These are phyloP conservation scores for Anisodus acutangulus DNA, from an alignment of 257 asterid species.

Conservation along the genomic window DNA sequence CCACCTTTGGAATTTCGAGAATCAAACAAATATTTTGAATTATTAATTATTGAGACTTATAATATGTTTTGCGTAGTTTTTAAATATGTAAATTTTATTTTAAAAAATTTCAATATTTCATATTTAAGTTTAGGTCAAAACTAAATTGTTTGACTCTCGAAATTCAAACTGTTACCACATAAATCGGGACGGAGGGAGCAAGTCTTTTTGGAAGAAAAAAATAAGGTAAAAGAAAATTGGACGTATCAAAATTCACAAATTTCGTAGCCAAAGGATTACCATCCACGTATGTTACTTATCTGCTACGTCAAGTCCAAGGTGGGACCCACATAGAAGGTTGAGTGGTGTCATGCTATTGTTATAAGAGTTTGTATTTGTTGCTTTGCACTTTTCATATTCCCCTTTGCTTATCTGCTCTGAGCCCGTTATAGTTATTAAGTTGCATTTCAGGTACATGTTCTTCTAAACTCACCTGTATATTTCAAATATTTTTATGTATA, in stretches of 20 bases:
- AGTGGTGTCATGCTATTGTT: conserved; percentile 68
- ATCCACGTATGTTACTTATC: conserved; percentile 71
- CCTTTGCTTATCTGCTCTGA: conserved; percentile 19
- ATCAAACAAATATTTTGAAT: too few relatives aligned
- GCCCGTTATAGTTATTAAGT: neutral
- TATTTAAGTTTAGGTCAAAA: too few relatives aligned
- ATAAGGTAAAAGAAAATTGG: neutral
- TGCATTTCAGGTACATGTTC: conserved; percentile 11
- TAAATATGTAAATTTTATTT: too few relatives aligned
- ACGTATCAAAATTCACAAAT: neutral
- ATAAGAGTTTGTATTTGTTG: conserved; percentile 50
- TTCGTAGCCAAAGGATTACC: neutral
- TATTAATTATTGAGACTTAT: too few relatives aligned
- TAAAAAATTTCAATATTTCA: too few relatives aligned
- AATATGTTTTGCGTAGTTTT: too few relatives aligned
- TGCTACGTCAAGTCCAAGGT: conserved; percentile 53
- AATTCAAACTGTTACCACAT: too few relatives aligned
- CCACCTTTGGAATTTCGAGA: too few relatives aligned
- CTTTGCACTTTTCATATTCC: conserved; percentile 46
- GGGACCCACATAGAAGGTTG: conserved; percentile 54
- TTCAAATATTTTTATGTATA: neutral
- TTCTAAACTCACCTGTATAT: neutral
- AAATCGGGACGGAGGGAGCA: too few relatives aligned
- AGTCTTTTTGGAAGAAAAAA: neutral
- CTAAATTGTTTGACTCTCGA: too few relatives aligned